A percentile compares a stretch with the other conserved stretches of the same genome.
phyloP scores from a whole-genome alignment of 495 filamentous ascomycete species.

The Penicillium cataractarum region DNA sequence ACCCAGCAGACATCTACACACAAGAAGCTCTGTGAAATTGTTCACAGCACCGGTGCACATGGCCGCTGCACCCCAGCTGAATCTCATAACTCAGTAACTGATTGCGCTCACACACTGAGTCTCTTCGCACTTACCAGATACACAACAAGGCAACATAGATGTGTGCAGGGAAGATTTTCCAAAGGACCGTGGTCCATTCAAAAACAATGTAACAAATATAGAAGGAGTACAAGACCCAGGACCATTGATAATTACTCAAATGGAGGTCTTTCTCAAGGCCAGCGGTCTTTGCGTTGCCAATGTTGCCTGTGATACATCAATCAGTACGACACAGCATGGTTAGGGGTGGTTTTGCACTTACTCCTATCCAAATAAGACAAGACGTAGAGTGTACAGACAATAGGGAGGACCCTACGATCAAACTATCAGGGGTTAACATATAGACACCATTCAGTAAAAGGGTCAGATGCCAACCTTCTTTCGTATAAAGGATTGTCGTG shows the following conservation, averaged over 20 bases:
- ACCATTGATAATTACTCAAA: constrained; percentile 49
- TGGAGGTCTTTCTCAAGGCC: constrained; percentile 57
- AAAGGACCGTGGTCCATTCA: constrained; percentile 42
- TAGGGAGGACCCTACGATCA: constrained; percentile 31
- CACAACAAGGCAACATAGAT: constrained; percentile 37
- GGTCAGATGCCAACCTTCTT: constrained; percentile 16
- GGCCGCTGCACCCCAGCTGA: constrained; percentile 51
- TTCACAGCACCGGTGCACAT: constrained; percentile 56
- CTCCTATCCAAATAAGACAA: constrained; percentile 34
- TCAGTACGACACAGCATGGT: not conserved
- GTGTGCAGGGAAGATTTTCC: constrained; percentile 61
- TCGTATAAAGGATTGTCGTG: constrained; percentile 20
- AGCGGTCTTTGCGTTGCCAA: constrained; percentile 61
- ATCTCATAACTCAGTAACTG: not conserved
- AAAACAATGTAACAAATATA: constrained; percentile 52
- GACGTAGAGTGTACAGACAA: constrained; percentile 35
- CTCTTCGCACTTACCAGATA: constrained; percentile 32
- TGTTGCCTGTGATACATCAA: constrained; percentile 44
- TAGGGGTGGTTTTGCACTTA: not conserved
- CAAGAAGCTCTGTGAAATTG: constrained; percentile 60
- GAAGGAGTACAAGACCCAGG: constrained; percentile 72
- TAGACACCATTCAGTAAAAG: not conserved
- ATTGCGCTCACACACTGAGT: too few species aligned
- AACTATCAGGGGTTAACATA: constrained; percentile 16
- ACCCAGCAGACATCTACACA: constrained; percentile 61